Evolutionary conservation across 1,139 yeast species (phyloP), one percentile per base, ranked within the genome.

Genomic region (Magnusiomyces ingens): DNA sequence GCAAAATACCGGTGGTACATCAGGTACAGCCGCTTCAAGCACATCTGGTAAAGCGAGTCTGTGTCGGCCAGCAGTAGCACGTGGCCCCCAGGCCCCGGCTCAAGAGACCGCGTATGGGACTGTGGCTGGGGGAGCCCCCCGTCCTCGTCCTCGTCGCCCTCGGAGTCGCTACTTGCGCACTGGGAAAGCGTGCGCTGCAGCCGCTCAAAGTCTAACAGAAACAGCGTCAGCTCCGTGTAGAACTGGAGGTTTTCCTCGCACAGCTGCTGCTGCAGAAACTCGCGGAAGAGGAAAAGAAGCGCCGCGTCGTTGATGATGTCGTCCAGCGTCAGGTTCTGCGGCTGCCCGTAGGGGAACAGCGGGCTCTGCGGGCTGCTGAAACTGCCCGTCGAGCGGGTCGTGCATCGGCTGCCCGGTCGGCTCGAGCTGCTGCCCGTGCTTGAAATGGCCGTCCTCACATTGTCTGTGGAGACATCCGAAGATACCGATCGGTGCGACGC

Each of bases 231-330:
- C 55, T 82, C 87, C 47, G 76, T 67, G 64, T 81, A 87, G 13
- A 86, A 90, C 59, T 83, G 82, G 19, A 89, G 69, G 61, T 88
- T 89, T 64, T 91, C 98, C 3, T 77, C 78, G 65, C 96, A 88
- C 57, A 75, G 77, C 53, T 82, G 85, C 17, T 74, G 75, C 48
- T 76, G 80, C 52, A 90, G 69, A 64, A 86, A 89, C 22, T 73
- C 72, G 54, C 80, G 75, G 67, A 91, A 89, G 12, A 89, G 70
- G 58, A 81, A 78, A 51, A 84, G 75, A 70, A 85, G 70, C 0
- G 95, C 98, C 0, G 97, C 96, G 64, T 91, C 97, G 2, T 70
- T 69, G 15, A 90, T 65, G 2, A 86, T 75, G 11, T 74, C 72
- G 42, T 72, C 69, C 40, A 88, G 68, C 1, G 72, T 59, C 29